Percentiles rank a stretch among this genome's conserved stretches.
Evolutionary conservation across 768 basidiomycete species (phyloP).

Genomic region (Phaffia australis): DNA sequence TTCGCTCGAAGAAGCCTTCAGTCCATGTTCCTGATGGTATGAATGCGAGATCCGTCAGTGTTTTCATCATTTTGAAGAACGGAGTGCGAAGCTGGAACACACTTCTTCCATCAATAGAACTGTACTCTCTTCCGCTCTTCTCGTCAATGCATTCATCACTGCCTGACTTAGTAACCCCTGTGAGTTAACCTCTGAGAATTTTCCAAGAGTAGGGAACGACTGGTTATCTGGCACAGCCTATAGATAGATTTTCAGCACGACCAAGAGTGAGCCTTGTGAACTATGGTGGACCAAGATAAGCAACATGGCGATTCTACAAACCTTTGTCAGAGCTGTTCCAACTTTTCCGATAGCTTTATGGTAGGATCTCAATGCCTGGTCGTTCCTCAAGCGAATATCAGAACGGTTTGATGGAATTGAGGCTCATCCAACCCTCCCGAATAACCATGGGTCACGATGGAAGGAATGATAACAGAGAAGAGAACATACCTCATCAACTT

Average conservation of each 20-base stretch:
- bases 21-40: too few relatives aligned
- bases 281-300: slow-evolving; percentile 7
- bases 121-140: too few relatives aligned
- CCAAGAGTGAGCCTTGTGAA: background rate
- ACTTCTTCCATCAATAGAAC: too few relatives aligned
- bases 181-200: slow-evolving; percentile 32
- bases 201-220: slow-evolving; percentile 31
- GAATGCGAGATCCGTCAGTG: too few relatives aligned
- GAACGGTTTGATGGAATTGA: slow-evolving; percentile 45
- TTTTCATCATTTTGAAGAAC: too few relatives aligned
- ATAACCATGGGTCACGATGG: slow-evolving; percentile 28
- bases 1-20: background rate
- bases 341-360: slow-evolving; percentile 64
- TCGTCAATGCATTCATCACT: slow-evolving; percentile 32
- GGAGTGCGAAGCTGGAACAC: too few relatives aligned
- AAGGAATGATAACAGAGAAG: slow-evolving; percentile 19
- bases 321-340: slow-evolving; percentile 87
- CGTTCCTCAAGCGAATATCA: background rate
- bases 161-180: slow-evolving; percentile 29
- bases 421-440: slow-evolving; percentile 65
- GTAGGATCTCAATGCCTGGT: slow-evolving; percentile 69
- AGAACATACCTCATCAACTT: slow-evolving; percentile 47
- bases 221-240: slow-evolving; percentile 25
- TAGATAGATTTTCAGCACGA: background rate
- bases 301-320: slow-evolving; percentile 35